phyloP scores from a whole-genome alignment of 805 yeast species.

The Kazachstania viticola region DNA sequence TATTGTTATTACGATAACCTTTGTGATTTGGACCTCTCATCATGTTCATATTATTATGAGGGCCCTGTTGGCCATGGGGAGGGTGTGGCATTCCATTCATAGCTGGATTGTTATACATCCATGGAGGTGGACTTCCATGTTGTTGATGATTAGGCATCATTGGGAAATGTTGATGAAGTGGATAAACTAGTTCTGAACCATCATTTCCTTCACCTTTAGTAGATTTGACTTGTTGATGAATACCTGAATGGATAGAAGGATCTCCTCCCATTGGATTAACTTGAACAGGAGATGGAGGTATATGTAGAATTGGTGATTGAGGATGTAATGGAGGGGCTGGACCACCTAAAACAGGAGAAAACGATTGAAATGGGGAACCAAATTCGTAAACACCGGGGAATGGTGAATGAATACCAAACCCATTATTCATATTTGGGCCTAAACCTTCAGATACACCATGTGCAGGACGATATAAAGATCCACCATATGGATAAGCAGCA shows the following conservation, averaged over 20 bases:
- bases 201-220: conserved; percentile 1
- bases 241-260: background rate
- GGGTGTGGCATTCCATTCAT: conserved; percentile 20
- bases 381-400: conserved; percentile 25
- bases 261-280: conserved; percentile 4
- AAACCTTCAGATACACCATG: conserved; percentile 19
- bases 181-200: conserved; percentile 1
- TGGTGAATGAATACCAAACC: conserved; percentile 21
- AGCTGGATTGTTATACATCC: conserved; percentile 24
- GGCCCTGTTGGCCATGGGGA: conserved; percentile 8
- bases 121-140: conserved; percentile 23
- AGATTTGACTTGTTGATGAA: background rate
- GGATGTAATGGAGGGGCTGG: conserved; percentile 16
- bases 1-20: conserved; percentile 9
- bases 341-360: conserved; percentile 22
- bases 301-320: conserved; percentile 11
- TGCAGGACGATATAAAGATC: conserved; percentile 23
- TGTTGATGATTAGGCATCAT: conserved; percentile 15
- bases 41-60: conserved; percentile 5
- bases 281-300: conserved; percentile 11
- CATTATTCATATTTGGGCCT: conserved; percentile 7
- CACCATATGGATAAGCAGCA: conserved; percentile 26
- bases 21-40: conserved; percentile 11
- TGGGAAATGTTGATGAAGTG: conserved; percentile 5
- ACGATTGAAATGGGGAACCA: conserved; percentile 24